A percentile compares a stretch with the other conserved stretches of the same genome.
Evolutionary conservation across 1,284 basidiomycete genomes (phyloP).

Genomic region (Marasmius oreades): DNA sequence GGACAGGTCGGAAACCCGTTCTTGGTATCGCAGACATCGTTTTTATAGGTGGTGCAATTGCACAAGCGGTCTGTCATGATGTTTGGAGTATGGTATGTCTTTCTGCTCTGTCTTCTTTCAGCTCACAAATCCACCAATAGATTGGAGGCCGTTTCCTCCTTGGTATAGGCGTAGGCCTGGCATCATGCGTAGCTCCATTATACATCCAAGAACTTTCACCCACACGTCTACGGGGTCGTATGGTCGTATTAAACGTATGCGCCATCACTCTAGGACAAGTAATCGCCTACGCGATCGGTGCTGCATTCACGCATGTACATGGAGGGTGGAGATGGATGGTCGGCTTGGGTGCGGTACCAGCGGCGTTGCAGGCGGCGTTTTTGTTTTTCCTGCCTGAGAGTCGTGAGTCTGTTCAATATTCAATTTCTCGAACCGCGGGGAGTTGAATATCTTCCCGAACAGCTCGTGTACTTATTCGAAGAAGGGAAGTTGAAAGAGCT

Average conservation of each 20-base stretch:
- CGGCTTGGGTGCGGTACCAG: slow-evolving; percentile 68
- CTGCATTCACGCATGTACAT: slow-evolving; percentile 60
- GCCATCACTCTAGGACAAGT: slow-evolving; percentile 74
- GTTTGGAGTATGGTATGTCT: slow-evolving; percentile 68
- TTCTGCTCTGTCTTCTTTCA: background rate
- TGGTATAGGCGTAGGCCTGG: slow-evolving; percentile 66
- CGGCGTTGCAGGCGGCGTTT: slow-evolving; percentile 58
- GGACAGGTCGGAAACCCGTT: slow-evolving; percentile 66
- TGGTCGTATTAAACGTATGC: slow-evolving; percentile 69
- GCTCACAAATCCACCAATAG: slow-evolving; percentile 28
- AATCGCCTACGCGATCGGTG: slow-evolving; percentile 74
- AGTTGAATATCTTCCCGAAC: background rate
- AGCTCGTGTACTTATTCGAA: slow-evolving; percentile 73
- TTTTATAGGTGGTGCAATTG: slow-evolving; percentile 74
- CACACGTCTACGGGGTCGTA: slow-evolving; percentile 68
- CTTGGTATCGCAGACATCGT: slow-evolving; percentile 70
- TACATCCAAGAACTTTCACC: slow-evolving; percentile 86
- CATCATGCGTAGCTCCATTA: slow-evolving; percentile 77
- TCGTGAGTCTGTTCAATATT: slow-evolving; percentile 46
- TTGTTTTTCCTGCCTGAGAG: slow-evolving; percentile 75
- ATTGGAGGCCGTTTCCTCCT: slow-evolving; percentile 76
- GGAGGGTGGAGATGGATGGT: slow-evolving; percentile 87
- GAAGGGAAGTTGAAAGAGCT: slow-evolving; percentile 48
- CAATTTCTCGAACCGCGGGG: slow-evolving; percentile 1
- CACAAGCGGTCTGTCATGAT: slow-evolving; percentile 61